Conservation (phyloP, 2,329 filamentous ascomycete genomes). For the Lachnellula occidentalis region DNA sequence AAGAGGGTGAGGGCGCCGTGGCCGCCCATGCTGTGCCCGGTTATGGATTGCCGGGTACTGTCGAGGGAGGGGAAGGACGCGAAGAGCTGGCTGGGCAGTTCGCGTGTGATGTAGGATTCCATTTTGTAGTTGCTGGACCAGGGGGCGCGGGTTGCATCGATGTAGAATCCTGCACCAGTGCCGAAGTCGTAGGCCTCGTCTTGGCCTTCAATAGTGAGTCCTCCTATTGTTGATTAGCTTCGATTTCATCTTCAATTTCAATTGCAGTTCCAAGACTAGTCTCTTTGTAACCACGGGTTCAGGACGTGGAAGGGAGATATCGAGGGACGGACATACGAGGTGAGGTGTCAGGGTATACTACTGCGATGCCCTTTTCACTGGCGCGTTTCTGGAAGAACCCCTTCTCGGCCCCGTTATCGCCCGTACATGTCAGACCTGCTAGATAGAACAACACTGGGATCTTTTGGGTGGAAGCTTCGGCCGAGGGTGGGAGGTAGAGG, state of each 20-base stretch:
- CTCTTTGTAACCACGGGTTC: background rate
- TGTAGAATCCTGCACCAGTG: slow-evolving; percentile 86
- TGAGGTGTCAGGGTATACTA: slow-evolving; percentile 92
- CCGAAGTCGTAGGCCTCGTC: slow-evolving; percentile 90
- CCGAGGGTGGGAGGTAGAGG: slow-evolving; percentile 78
- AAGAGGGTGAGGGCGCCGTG: slow-evolving; percentile 91
- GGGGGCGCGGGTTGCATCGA: slow-evolving; percentile 73
- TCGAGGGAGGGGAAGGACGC: slow-evolving; percentile 69
- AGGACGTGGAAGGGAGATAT: background rate
- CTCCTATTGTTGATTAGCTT: slow-evolving; percentile 42
- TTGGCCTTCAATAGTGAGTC: slow-evolving; percentile 74
- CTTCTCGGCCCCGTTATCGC: slow-evolving; percentile 75
- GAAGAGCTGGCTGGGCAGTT: slow-evolving; percentile 78
- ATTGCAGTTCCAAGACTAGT: too few species aligned
- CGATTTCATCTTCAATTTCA: background rate
- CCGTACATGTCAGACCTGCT: slow-evolving; percentile 89
- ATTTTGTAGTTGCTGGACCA: slow-evolving; percentile 81
- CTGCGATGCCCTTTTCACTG: slow-evolving; percentile 74
- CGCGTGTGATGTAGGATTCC: slow-evolving; percentile 86
- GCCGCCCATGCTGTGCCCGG: slow-evolving; percentile 95
- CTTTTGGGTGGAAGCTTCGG: slow-evolving; percentile 44
- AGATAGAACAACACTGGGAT: slow-evolving; percentile 89
- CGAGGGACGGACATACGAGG: slow-evolving; percentile 51
- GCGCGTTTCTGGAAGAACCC: slow-evolving; percentile 90
- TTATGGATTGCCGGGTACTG: slow-evolving; percentile 66